Evolutionary conservation across 1,139 yeast genomes (phyloP), one percentile per base, ranked within the genome.

Genomic region (Candida pseudocylindracea): DNA sequence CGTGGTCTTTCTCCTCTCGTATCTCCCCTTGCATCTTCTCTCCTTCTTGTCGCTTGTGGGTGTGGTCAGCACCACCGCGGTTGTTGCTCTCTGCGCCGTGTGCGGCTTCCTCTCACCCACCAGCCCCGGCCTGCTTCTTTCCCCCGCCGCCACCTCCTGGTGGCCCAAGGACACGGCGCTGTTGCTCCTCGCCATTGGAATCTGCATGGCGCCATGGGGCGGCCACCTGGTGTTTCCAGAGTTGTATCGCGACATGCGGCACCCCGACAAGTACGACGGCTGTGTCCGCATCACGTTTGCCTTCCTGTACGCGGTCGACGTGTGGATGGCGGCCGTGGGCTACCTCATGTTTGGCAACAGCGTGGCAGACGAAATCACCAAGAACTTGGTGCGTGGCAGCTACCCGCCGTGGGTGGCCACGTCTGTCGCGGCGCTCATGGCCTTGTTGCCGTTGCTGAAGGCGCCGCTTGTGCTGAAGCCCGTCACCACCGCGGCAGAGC

Each of bases 211-310:
- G 8, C 85, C 88, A 11, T 79, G 88, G 79, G 91, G 92, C 38
- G 93, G 92, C 3, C 92, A 79, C 49, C 83, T 91, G 1, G 79
- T 79, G 13, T 76, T 76, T 42, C 92, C 92, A 2, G 80, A 76
- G 44, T 57, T 79, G 33, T 74, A 71, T 48, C 60, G 74, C 31
- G 93, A 79, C 48, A 78, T 79, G 92, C 66, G 81, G 44, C 85
- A 74, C 43, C 85, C 88, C 2, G 31, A 39, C n/a, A 58, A 55
- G 35, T 60, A 42, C 37, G 37, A 39, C 12, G 35, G 35, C 8
- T 46, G 55, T 33, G 45, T 55, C 34, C 46, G 49, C 33, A 36
- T 50, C 11, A 49, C 65, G 2, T 60, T 58, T 38, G 41, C 48
- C 2, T 36, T 46, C n/a, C 55, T 63, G 1, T 54, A 51, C 29